A percentile compares a stretch with the other conserved stretches of the same genome.
Evolutionary conservation across 148 eudicot species (phyloP).

Genomic region (Chenopodium formosanum): DNA sequence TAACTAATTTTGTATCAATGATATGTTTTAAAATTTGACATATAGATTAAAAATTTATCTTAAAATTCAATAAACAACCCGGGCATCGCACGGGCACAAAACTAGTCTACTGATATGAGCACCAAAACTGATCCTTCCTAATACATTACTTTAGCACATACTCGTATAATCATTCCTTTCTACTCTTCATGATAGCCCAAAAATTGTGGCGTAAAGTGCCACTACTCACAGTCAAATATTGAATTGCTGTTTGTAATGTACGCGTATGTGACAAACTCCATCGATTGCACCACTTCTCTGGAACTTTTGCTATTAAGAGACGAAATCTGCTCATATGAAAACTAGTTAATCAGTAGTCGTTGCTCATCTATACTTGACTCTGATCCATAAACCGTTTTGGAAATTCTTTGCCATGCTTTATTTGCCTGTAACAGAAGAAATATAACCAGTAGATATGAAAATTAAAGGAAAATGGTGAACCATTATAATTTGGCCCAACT

Average conservation of each 20-base stretch:
- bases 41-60: no score
- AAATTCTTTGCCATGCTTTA: slow-evolving; percentile 62
- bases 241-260: background rate
- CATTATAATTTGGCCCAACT: background rate
- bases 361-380: slow-evolving; percentile 18
- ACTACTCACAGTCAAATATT: background rate
- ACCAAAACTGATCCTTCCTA: background rate
- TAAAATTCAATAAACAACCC: no score
- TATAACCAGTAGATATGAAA: background rate
- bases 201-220: background rate
- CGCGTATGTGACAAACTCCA: background rate
- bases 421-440: slow-evolving; percentile 40
- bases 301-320: background rate
- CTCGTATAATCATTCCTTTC: background rate
- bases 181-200: background rate
- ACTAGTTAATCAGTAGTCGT: slow-evolving; percentile 7
- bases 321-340: background rate
- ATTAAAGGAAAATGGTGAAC: background rate
- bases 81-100: no score
- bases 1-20: no score
- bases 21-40: no score
- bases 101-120: no score
- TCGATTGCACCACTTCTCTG: background rate
- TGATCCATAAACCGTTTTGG: slow-evolving; percentile 25
- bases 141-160: background rate